Evolutionary conservation across 2,329 filamentous ascomycete species (phyloP).

Genomic region (Diaporthe citrichinensis): DNA sequence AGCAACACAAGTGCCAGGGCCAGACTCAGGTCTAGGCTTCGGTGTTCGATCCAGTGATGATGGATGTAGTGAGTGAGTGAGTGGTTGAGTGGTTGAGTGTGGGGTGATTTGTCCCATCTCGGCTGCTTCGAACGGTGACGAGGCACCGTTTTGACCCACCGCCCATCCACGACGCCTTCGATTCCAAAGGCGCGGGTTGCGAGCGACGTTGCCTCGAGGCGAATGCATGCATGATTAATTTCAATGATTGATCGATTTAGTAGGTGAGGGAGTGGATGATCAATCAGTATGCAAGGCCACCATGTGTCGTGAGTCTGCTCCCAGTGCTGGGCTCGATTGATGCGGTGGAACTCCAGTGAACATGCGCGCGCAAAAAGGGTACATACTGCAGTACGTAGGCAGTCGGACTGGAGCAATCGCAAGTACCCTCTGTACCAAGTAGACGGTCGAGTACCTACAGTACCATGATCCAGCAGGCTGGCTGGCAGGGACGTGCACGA

Average conservation of each 20-base stretch:
- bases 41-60: background rate
- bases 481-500: background rate
- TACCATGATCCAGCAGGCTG: background rate
- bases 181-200: background rate
- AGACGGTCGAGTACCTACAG: too few relatives aligned
- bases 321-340: constrained; percentile 1
- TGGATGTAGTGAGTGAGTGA: background rate
- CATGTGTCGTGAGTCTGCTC: background rate
- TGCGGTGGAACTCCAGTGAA: background rate
- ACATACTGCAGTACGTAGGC: constrained; percentile 1
- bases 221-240: background rate
- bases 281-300: background rate
- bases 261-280: constrained; percentile 1
- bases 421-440: background rate
- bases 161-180: background rate
- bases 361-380: background rate
- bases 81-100: background rate
- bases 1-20: background rate
- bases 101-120: background rate
- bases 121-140: background rate
- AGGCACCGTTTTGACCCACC: constrained; percentile 4
- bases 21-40: background rate
- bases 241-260: background rate
- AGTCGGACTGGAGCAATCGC: constrained; percentile 10
- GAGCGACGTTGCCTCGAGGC: background rate